Conservation (phyloP, 129 eudicot genomes). For the Ambrosia artemisiifolia region DNA sequence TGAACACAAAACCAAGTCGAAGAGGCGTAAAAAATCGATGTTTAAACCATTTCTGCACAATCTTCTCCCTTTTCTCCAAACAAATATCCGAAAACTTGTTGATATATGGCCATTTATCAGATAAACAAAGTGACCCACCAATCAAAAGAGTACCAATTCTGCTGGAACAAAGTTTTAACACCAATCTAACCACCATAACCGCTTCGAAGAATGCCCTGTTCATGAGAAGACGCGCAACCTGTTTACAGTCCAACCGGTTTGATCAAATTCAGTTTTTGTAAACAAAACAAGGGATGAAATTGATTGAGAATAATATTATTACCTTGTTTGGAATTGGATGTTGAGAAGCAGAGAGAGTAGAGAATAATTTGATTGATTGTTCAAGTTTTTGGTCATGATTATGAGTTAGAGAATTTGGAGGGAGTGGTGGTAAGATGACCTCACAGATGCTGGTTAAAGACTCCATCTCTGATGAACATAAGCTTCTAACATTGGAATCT, state of each 20-base stretch:
- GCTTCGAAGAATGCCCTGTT: constrained; percentile 64
- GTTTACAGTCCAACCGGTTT: not conserved
- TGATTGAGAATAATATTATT: not conserved
- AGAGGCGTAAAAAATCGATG: constrained; percentile 50
- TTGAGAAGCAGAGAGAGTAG: constrained; percentile 55
- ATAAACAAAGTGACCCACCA: constrained; percentile 54
- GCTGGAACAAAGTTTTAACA: constrained; percentile 45
- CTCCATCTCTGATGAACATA: constrained; percentile 50
- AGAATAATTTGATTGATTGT: constrained; percentile 35
- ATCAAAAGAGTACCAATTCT: constrained; percentile 69
- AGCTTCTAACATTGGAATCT: constrained; percentile 34
- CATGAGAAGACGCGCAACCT: constrained; percentile 49
- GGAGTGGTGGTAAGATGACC: constrained; percentile 52
- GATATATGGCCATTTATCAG: constrained; percentile 56
- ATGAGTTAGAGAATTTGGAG: constrained; percentile 14
- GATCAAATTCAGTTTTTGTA: not conserved
- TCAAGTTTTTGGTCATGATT: not conserved
- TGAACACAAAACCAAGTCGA: constrained; percentile 58
- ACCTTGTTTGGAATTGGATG: constrained; percentile 79
- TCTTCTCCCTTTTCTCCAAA: constrained; percentile 56
- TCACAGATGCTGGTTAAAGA: constrained; percentile 59
- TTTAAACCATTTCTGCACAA: constrained; percentile 64
- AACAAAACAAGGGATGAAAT: not conserved
- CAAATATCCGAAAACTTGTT: constrained; percentile 51
- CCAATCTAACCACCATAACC: constrained; percentile 40